These are phyloP conservation scores for Phytopythium sindhum DNA, from an alignment of 352 stramenopile genomes.

Conservation along the genomic window DNA sequence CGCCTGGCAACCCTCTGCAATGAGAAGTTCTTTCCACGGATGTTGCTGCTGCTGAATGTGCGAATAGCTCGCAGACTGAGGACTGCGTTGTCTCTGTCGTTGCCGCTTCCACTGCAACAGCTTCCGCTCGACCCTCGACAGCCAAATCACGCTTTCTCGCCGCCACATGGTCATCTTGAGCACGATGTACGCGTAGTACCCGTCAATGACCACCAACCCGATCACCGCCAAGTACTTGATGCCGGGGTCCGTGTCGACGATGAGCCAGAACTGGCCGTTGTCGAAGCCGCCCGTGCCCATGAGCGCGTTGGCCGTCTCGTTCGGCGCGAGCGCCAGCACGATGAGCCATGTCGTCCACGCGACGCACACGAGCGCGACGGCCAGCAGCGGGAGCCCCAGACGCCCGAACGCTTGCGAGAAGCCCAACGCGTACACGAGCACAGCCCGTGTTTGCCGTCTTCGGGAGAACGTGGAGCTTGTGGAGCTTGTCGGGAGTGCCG, in stretches of 20 bases:
- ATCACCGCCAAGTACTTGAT: slow-evolving; percentile 13
- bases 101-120: background rate
- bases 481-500: background rate
- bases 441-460: background rate
- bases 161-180: slow-evolving; percentile 34
- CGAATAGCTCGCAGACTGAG: no score
- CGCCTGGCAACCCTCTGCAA: background rate
- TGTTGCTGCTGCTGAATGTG: background rate
- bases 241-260: slow-evolving; percentile 10
- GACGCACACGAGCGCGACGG: slow-evolving; percentile 13
- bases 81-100: background rate
- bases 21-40: background rate
- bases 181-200: slow-evolving; percentile 41
- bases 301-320: slow-evolving; percentile 20
- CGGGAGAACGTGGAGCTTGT: background rate
- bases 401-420: slow-evolving; percentile 1
- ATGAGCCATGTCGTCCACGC: slow-evolving; percentile 25
- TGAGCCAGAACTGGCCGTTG: slow-evolving; percentile 28
- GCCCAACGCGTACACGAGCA: background rate
- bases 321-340: slow-evolving; percentile 19
- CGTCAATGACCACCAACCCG: slow-evolving; percentile 10
- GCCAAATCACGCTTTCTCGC: background rate
- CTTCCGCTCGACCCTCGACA: slow-evolving; percentile 7
- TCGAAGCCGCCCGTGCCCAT: slow-evolving; percentile 26
- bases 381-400: slow-evolving; percentile 8